phyloP scores from a whole-genome alignment of 768 basidiomycete species.

The Zangia roseola region DNA sequence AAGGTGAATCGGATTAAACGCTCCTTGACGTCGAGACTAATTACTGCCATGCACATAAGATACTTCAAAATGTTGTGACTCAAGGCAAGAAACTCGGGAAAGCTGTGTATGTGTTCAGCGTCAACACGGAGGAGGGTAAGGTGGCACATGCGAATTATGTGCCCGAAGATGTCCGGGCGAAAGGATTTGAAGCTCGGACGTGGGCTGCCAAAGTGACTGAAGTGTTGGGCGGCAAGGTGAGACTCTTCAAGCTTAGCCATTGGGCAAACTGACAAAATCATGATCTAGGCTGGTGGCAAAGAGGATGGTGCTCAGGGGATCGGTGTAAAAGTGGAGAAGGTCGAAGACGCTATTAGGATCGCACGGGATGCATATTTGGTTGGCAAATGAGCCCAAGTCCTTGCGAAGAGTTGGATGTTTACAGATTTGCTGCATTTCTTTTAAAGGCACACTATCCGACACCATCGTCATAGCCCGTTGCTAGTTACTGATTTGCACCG shows the following conservation, averaged over 20 bases:
- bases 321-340: slow-evolving; percentile 60
- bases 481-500: too few species aligned
- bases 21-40: not conserved
- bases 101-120: slow-evolving; percentile 85
- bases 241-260: slow-evolving; percentile 10
- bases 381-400: slow-evolving; percentile 13
- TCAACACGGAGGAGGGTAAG: slow-evolving; percentile 65
- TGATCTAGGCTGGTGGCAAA: slow-evolving; percentile 84
- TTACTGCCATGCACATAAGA: slow-evolving; percentile 37
- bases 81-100: slow-evolving; percentile 83
- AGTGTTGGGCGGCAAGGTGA: slow-evolving; percentile 87
- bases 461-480: too few species aligned
- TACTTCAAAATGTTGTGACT: slow-evolving; percentile 69
- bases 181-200: slow-evolving; percentile 77
- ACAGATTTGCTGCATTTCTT: not conserved
- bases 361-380: slow-evolving; percentile 45
- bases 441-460: not conserved
- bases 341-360: slow-evolving; percentile 63
- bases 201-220: slow-evolving; percentile 84
- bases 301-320: slow-evolving; percentile 91
- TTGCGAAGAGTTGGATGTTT: not conserved
- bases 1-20: slow-evolving; percentile 53
- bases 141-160: slow-evolving; percentile 89
- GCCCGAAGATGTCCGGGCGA: slow-evolving; percentile 56
- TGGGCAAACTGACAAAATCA: slow-evolving; percentile 7